Conservation (phyloP, 1,284 basidiomycete genomes). For the Exsudoporus floridanus region DNA sequence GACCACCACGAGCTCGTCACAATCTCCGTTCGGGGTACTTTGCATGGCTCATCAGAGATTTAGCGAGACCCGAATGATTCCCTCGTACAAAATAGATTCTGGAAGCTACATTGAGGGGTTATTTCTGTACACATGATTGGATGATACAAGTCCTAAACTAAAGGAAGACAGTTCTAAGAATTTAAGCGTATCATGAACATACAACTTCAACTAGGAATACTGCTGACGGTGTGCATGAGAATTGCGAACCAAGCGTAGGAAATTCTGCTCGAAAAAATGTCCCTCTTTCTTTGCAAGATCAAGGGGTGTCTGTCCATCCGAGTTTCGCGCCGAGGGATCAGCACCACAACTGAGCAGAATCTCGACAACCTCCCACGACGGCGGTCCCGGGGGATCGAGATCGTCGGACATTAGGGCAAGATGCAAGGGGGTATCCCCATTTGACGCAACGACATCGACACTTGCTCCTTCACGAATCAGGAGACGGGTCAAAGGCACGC, state of each 20-base stretch:
- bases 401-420: neutral
- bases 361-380: neutral
- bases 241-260: neutral
- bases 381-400: too few species aligned
- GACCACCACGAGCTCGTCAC: too few species aligned
- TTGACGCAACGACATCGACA: neutral
- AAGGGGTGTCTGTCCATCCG: neutral
- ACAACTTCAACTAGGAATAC: too few species aligned
- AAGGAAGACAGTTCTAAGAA: too few species aligned
- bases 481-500: neutral
- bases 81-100: neutral
- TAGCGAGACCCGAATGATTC: neutral
- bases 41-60: too few species aligned
- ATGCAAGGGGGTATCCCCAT: neutral
- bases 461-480: neutral
- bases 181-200: neutral
- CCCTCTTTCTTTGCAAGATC: conserved; percentile 2
- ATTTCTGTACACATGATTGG: neutral
- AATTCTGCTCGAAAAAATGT: neutral
- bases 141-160: neutral
- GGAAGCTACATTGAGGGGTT: neutral
- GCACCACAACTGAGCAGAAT: neutral
- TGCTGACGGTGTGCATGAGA: too few species aligned
- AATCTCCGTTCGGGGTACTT: too few species aligned
- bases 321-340: neutral